Percentiles rank a stretch among this genome's conserved stretches.
These are phyloP conservation scores for Talaromyces sp. DNA, from an alignment of 2,329 filamentous ascomycete species.

Conservation along the genomic window DNA sequence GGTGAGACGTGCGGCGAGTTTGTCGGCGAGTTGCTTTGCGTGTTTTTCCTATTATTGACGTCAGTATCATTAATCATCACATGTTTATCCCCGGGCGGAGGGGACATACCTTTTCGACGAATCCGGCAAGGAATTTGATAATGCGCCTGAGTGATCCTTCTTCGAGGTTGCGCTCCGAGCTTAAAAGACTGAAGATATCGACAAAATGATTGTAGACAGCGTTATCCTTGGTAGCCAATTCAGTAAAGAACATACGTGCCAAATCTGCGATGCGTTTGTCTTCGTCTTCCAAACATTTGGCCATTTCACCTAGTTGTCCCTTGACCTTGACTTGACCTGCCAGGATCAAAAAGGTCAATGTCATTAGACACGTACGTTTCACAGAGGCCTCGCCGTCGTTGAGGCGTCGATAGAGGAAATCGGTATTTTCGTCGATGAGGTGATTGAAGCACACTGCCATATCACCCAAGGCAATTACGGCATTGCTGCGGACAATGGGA, in stretches of 20 bases:
- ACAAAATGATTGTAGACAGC: constrained; percentile 99
- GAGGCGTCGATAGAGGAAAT: constrained; percentile 90
- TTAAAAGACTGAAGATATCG: constrained; percentile 94
- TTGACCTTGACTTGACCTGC: constrained; percentile 99
- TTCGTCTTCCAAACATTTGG: constrained; percentile 95
- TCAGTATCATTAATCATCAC: not conserved
- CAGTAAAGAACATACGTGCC: constrained; percentile 96
- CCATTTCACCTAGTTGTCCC: constrained; percentile 97
- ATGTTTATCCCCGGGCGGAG: not conserved
- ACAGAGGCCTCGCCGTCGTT: constrained; percentile 86
- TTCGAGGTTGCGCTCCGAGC: constrained; percentile 72
- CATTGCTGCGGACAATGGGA: constrained; percentile 89
- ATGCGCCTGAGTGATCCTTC: constrained; percentile 85
- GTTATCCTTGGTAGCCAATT: constrained; percentile 96
- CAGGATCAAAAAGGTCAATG: constrained; percentile 91
- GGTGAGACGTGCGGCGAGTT: constrained; percentile 78
- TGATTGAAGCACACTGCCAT: constrained; percentile 99
- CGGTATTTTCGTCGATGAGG: constrained; percentile 97
- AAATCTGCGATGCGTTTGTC: constrained; percentile 92
- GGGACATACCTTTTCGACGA: constrained; percentile 83
- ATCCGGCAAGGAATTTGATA: constrained; percentile 87
- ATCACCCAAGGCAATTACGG: constrained; percentile 93
- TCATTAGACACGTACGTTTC: constrained; percentile 98
- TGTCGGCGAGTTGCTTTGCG: constrained; percentile 87
- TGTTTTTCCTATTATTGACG: constrained; percentile 69